Conservation (phyloP, 306 rosid species). For the Spatholobus suberectus region DNA sequence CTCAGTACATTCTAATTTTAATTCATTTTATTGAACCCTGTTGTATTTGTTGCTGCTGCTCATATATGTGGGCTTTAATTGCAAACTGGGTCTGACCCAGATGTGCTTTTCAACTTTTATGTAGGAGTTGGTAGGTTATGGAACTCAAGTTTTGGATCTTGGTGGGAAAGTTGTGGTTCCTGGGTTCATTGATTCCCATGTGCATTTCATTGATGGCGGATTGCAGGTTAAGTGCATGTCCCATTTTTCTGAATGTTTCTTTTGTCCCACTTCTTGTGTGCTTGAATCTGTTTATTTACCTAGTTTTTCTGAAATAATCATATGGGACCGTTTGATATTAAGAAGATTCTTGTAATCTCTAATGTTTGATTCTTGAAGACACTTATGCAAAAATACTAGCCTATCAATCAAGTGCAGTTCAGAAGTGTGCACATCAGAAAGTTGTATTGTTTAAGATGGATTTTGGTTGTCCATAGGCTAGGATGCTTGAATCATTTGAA, state of each 20-base stretch:
- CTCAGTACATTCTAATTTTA: neutral
- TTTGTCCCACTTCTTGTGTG: neutral
- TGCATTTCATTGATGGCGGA: constrained; percentile 77
- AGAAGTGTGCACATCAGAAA: constrained; percentile 7
- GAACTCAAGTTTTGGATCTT: constrained; percentile 71
- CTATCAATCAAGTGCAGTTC: neutral
- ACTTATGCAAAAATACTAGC: neutral
- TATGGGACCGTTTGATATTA: constrained; percentile 10
- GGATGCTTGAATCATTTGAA: constrained; percentile 9
- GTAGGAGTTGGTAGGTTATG: constrained; percentile 71
- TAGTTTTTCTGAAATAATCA: constrained; percentile 1
- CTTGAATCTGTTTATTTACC: neutral
- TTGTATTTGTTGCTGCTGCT: neutral
- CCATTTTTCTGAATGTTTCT: constrained; percentile 9
- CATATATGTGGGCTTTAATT: constrained; percentile 8
- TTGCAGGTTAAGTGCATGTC: constrained; percentile 60
- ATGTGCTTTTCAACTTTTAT: constrained; percentile 22
- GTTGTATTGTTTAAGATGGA: neutral
- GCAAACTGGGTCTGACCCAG: constrained; percentile 1
- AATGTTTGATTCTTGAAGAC: constrained; percentile 8
- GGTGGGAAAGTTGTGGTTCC: constrained; percentile 84
- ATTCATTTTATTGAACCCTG: neutral
- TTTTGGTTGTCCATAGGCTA: neutral
- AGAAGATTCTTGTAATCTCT: neutral
- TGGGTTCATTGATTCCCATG: constrained; percentile 89